Evolutionary conservation across 331 rosid species (phyloP), one percentile per base, ranked within the genome.

Genomic region (Cydonia oblonga): DNA sequence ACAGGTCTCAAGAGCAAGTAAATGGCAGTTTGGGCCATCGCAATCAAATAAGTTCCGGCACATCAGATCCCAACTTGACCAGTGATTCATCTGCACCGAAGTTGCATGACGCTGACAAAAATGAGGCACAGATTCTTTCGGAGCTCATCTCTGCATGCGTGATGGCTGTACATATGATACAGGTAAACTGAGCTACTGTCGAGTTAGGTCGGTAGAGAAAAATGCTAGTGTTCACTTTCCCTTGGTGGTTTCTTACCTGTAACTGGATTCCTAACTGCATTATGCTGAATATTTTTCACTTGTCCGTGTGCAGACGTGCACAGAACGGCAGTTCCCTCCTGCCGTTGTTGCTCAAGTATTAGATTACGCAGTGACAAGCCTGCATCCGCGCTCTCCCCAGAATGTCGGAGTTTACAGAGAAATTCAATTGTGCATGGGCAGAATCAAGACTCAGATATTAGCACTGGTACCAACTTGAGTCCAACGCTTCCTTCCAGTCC

Each of bases 341-440:
- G 86, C 85, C 4, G 93, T 82, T 38, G 97, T 91, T 70, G 90
- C 91, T 35, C 91, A 82, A 81, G 88, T 86, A 57, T 61, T 91
- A 64, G 96, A 89, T 79, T 79, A 87, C 15, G 97, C 96, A 5
- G 90, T 83, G 6, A 76, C 83, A 72, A 86, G 91, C 56, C 76
- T 91, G 77, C 83, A 77, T 74, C 97, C 93, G 2, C 77, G 83
- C 70, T 83, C 85, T 63, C 82, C 87, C 19, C 87, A 74, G 72
- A 91, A 91, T 72, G 83, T 86, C 64, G 90, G 84, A 56, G 77
- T 91, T 73, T 91, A 89, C 78, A 83, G 88, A 79, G 96, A 91
- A 78, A 91, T 91, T 78, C 89, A 89, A 74, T 86, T 76, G 86
- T 86, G 86, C 87, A 79, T 91, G 84, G 90, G 96, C 64, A 85